Evolutionary conservation across 768 basidiomycete species (phyloP).

Genomic region (Tricholoma saponaceum): DNA sequence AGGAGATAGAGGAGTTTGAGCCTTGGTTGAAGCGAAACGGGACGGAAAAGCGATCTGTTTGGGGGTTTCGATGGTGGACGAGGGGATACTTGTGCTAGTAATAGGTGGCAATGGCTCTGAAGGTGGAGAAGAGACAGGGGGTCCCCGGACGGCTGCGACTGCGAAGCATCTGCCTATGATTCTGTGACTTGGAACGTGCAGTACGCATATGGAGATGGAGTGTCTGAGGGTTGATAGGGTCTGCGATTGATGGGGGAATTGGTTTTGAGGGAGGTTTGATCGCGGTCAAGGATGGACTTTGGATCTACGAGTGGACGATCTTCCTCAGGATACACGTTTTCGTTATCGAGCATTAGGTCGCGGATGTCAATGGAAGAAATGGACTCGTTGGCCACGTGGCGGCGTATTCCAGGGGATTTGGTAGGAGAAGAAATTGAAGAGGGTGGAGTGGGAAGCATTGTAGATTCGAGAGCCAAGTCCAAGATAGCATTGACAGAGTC

Average conservation of each 20-base stretch:
- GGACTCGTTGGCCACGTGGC: slow-evolving; percentile 35
- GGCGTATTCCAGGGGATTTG: no score
- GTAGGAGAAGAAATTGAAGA: no score
- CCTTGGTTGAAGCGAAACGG: no score
- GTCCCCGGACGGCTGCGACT: background rate
- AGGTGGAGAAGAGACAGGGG: background rate
- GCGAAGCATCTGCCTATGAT: slow-evolving; percentile 17
- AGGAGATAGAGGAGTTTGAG: background rate
- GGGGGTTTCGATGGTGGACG: background rate
- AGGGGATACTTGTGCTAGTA: background rate
- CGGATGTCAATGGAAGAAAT: slow-evolving; percentile 35
- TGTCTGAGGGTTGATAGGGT: slow-evolving; percentile 27
- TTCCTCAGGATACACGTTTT: slow-evolving; percentile 17
- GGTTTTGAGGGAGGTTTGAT: no score
- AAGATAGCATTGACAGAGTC: no score
- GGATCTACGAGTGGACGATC: slow-evolving; percentile 3
- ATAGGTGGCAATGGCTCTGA: background rate
- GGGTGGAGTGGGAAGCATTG: no score
- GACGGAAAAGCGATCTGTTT: background rate
- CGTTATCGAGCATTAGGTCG: slow-evolving; percentile 20
- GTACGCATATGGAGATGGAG: slow-evolving; percentile 19
- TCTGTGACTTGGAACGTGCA: slow-evolving; percentile 20
- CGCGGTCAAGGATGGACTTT: no score
- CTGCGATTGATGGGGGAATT: no score
- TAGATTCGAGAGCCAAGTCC: no score